Evolutionary conservation across 306 rosid genomes (phyloP).

Genomic region (Vigna radiata): DNA sequence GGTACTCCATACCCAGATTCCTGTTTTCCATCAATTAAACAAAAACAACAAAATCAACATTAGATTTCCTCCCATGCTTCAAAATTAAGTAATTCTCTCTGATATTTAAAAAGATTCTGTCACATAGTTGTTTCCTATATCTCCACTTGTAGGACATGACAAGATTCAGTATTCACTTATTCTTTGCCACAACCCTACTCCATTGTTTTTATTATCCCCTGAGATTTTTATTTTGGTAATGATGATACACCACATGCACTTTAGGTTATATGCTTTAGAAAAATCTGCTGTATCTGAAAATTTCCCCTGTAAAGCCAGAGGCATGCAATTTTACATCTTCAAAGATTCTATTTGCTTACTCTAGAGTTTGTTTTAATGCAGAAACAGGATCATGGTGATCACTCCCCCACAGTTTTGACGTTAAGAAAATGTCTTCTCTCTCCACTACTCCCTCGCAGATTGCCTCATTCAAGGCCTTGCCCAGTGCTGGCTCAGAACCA

Average conservation of each 20-base stretch:
- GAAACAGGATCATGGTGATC: constrained; percentile 95
- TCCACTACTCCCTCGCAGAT: constrained; percentile 48
- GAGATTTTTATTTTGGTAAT: constrained; percentile 6
- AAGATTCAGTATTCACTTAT: neutral
- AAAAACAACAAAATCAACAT: constrained; percentile 20
- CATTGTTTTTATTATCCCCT: constrained; percentile 25
- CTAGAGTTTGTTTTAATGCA: constrained; percentile 68
- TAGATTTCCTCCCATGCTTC: constrained; percentile 21
- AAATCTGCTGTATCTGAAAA: neutral
- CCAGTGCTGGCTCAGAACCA: constrained; percentile 84
- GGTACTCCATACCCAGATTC: constrained; percentile 73
- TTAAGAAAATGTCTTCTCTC: constrained; percentile 77
- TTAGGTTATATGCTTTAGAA: constrained; percentile 2
- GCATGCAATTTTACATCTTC: neutral
- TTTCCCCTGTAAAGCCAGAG: neutral
- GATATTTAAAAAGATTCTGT: constrained; percentile 20
- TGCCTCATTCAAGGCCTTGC: constrained; percentile 66
- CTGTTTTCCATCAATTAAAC: constrained; percentile 49
- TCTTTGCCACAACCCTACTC: neutral
- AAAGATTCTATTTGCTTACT: constrained; percentile 51
- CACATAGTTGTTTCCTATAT: constrained; percentile 14
- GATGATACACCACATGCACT: constrained; percentile 29
- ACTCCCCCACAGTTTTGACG: constrained; percentile 90
- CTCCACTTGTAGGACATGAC: neutral
- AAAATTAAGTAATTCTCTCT: neutral